Conservation (phyloP, 2,329 filamentous ascomycete species). For the Orbilia javanica region DNA sequence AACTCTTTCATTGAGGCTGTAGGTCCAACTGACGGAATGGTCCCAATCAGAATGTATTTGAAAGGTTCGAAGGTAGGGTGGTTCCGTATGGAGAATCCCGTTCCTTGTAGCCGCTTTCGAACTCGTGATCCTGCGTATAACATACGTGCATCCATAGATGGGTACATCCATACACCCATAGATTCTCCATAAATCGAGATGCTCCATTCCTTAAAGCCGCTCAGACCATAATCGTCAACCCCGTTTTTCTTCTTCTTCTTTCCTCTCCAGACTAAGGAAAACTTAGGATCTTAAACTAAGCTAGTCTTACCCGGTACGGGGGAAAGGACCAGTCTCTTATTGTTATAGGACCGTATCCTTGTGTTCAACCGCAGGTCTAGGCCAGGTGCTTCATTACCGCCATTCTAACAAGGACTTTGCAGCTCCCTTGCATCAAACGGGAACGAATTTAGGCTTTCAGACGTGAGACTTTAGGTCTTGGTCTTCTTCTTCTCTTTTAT, state of each 20-base stretch:
- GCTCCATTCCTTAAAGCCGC: slow-evolving; percentile 26
- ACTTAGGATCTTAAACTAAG: background rate
- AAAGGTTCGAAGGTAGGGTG: background rate
- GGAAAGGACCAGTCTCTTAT: background rate
- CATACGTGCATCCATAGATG: too few species aligned
- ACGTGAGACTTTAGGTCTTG: background rate
- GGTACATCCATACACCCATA: too few species aligned
- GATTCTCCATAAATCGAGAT: background rate
- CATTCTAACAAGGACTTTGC: slow-evolving; percentile 44
- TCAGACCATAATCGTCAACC: slow-evolving; percentile 13
- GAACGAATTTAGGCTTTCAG: slow-evolving; percentile 13
- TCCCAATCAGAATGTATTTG: slow-evolving; percentile 11
- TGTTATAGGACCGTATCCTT: background rate
- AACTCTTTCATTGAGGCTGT: background rate
- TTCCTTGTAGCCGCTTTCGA: background rate
- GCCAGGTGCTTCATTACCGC: slow-evolving; percentile 28
- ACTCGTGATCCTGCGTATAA: slow-evolving; percentile 7
- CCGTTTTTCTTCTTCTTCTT: too few species aligned
- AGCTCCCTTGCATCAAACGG: slow-evolving; percentile 29
- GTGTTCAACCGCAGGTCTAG: background rate
- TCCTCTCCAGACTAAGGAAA: background rate
- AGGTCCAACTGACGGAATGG: background rate
- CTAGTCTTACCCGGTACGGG: background rate
- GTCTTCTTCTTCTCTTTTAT: background rate
- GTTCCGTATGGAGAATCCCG: slow-evolving; percentile 2